A percentile compares a stretch with the other conserved stretches of the same genome.
Conservation (phyloP, 805 yeast genomes). For the Starmerella scarabaei region DNA sequence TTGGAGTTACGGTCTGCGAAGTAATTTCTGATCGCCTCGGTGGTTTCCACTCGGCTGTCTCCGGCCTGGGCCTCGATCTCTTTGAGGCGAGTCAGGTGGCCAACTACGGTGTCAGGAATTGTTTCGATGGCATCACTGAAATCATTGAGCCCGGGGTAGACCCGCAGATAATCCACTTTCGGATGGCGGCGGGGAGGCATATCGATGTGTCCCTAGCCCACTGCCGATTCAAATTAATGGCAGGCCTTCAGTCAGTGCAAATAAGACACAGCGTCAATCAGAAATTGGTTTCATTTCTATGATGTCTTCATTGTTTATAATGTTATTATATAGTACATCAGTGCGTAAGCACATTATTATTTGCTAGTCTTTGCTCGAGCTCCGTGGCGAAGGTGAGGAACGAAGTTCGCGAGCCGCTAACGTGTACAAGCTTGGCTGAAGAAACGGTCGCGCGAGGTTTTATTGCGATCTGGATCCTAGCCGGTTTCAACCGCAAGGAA, state of each 20-base stretch:
- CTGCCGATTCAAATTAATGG: no score
- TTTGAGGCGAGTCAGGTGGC: slow-evolving; percentile 74
- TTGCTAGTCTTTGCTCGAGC: slow-evolving; percentile 23
- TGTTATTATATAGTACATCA: no score
- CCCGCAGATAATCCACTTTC: slow-evolving; percentile 19
- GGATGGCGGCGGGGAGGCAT: slow-evolving; percentile 15
- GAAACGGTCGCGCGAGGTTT: slow-evolving; percentile 15
- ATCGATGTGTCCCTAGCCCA: no score
- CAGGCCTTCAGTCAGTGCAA: no score
- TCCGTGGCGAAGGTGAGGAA: slow-evolving; percentile 24
- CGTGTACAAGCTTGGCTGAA: slow-evolving; percentile 20
- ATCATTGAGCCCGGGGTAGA: slow-evolving; percentile 79
- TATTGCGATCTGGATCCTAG: slow-evolving; percentile 23
- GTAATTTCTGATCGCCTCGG: slow-evolving; percentile 40
- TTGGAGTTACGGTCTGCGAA: slow-evolving; percentile 27
- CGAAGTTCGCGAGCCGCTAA: slow-evolving; percentile 24
- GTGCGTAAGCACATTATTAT: slow-evolving; percentile 6
- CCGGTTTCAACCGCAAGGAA: slow-evolving; percentile 26
- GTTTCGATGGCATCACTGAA: slow-evolving; percentile 85
- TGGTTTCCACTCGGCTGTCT: slow-evolving; percentile 54
- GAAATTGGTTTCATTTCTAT: no score
- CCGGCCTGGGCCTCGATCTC: slow-evolving; percentile 94
- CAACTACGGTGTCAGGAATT: slow-evolving; percentile 66
- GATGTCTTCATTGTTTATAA: no score
- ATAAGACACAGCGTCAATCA: no score